These are phyloP conservation scores for Malassezia psittaci DNA, from an alignment of 1,284 basidiomycete genomes.

Conservation along the genomic window DNA sequence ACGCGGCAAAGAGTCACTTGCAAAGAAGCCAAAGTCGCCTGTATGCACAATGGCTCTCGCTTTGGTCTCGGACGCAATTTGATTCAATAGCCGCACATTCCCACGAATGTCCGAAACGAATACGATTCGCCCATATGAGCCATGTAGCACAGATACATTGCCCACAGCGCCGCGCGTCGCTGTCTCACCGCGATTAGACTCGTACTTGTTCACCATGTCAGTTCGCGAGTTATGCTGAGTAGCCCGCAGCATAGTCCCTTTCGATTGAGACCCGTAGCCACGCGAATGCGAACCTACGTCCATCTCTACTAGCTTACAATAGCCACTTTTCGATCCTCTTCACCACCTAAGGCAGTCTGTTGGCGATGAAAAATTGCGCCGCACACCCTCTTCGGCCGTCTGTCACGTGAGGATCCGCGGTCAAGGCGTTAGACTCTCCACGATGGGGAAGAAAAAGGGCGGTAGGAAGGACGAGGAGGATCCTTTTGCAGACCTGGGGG, in stretches of 20 bases:
- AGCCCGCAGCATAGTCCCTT: neutral
- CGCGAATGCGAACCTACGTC: constrained; percentile 10
- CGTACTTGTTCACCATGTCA: neutral
- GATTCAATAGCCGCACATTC: constrained; percentile 71
- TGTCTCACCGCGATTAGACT: no score
- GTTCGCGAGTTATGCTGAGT: neutral
- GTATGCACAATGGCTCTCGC: constrained; percentile 79
- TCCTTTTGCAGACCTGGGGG: constrained; percentile 36
- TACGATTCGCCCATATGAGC: constrained; percentile 63
- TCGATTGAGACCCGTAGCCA: constrained; percentile 4
- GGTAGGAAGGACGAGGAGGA: constrained; percentile 39
- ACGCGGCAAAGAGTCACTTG: constrained; percentile 67
- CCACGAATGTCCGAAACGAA: constrained; percentile 83
- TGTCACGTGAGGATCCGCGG: constrained; percentile 8
- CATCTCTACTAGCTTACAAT: neutral
- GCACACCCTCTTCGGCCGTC: constrained; percentile 14
- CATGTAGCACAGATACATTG: constrained; percentile 35
- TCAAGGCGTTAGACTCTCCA: constrained; percentile 7
- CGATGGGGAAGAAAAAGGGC: constrained; percentile 39
- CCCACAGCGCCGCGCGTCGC: neutral
- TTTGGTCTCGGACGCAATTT: constrained; percentile 79
- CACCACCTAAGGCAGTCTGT: neutral
- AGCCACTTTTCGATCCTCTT: no score
- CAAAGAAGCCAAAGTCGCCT: constrained; percentile 98
- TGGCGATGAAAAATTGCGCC: constrained; percentile 3